Evolutionary conservation across 2,329 filamentous ascomycete genomes (phyloP).

Genomic region (Xylaria hypoxylon): DNA sequence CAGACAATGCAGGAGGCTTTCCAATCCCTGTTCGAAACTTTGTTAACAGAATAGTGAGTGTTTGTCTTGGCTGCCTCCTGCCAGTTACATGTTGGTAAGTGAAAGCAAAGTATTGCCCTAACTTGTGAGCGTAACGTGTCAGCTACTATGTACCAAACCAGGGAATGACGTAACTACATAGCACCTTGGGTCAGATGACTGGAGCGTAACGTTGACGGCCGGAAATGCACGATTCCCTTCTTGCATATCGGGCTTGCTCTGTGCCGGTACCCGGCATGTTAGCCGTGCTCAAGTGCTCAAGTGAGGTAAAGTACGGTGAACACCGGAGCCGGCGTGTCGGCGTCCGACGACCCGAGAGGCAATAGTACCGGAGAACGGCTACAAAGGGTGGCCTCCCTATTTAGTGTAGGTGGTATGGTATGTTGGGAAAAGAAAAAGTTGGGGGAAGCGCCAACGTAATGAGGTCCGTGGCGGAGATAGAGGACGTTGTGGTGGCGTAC

Average conservation of each 20-base stretch:
- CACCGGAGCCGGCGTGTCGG: neutral
- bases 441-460: neutral
- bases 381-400: conserved; percentile 28
- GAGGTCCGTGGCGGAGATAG: conserved; percentile 14
- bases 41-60: neutral
- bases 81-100: neutral
- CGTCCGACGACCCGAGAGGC: conserved; percentile 3
- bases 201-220: conserved; percentile 19
- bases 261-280: neutral
- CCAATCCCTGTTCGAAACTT: neutral
- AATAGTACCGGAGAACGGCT: neutral
- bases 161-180: neutral
- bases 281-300: neutral
- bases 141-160: neutral
- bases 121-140: conserved; percentile 27
- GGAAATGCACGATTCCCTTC: conserved; percentile 1
- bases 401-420: neutral
- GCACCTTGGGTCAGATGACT: conserved; percentile 4
- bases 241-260: conserved; percentile 19
- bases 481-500: neutral
- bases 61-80: conserved; percentile 26
- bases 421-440: conserved; percentile 8
- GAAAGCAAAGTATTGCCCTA: no score
- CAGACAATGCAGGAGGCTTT: conserved; percentile 8
- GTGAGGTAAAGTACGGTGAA: neutral